These are phyloP conservation scores for Nannochloropsis oceanica DNA, from an alignment of 108 stramenopile genomes.

Conservation along the genomic window DNA sequence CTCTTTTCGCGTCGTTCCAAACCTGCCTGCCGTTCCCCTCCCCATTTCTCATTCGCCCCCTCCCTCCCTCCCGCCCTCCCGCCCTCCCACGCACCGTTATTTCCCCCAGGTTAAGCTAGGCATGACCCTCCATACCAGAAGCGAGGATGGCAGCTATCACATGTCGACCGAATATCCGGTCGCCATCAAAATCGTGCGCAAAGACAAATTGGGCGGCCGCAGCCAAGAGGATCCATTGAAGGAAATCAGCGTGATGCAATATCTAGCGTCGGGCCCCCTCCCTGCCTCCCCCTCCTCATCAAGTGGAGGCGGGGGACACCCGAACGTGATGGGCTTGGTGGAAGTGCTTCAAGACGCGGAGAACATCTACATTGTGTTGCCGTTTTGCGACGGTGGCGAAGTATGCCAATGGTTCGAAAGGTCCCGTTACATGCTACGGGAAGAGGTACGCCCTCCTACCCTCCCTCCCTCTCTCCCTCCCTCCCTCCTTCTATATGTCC, in stretches of 20 bases:
- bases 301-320: slow-evolving; percentile 1
- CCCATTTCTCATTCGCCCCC: neutral
- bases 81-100: neutral
- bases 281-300: neutral
- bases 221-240: slow-evolving; percentile 73
- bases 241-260: slow-evolving; percentile 74
- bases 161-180: slow-evolving; percentile 19
- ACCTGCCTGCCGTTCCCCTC: no score
- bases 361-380: slow-evolving; percentile 67
- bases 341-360: slow-evolving; percentile 68
- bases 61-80: neutral
- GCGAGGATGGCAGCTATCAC: neutral
- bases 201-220: slow-evolving; percentile 47
- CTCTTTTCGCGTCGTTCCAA: no score
- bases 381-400: slow-evolving; percentile 68
- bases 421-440: slow-evolving; percentile 56
- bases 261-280: slow-evolving; percentile 3
- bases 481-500: no score
- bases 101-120: neutral
- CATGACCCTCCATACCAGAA: neutral
- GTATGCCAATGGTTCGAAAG: slow-evolving; percentile 44
- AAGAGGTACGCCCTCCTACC: neutral
- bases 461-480: neutral
- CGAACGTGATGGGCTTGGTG: slow-evolving; percentile 51
- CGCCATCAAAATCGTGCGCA: slow-evolving; percentile 72